Evolutionary conservation across 345 rosid species (phyloP), one percentile per base, ranked within the genome.

Genomic region (Mercurialis annua): DNA sequence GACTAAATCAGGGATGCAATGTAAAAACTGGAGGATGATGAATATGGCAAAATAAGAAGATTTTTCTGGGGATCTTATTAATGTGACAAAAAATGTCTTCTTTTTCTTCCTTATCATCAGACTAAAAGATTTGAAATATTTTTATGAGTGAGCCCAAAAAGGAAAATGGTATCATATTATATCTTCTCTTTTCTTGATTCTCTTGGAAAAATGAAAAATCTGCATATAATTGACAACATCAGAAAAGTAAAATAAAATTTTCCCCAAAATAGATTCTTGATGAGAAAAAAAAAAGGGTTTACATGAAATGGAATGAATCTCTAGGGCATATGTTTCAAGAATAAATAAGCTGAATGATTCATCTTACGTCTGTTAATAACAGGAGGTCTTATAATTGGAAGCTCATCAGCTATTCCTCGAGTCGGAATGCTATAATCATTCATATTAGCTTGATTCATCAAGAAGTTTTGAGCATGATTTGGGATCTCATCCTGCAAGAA

Each of bases 301-400:
- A n/a, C n/a, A n/a, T 24, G 1, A 40, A 3, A 40, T 23, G 24
- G 15, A 18, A 17, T 8, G 24, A 5, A 1, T 31, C 21, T 30
- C 0, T 16, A 6, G 1, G n/a, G n/a, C n/a, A n/a, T 24, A 12
- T 42, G 21, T 15, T 24, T 42, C 33, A 46, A 52, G 3, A 27
- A 10, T 1, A 40, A 8, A 10, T 34, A 34, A 3, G 40, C 4
- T 34, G 40, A 10, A 26, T 53, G 43, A 69, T 48, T 59, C 58
- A 48, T 71, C 87, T 85, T 82, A 95, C 99, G 97, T 83, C 97
- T 82, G 82, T 88, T 92, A 63, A 81, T 84, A 1, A 81, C 77
- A 4, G 90, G 88, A 5, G 96, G 88, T 65, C 85, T 87, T n/a
- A n/a, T n/a, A n/a, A n/a, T n/a, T 20, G 93, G 87, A 71, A 89